A percentile compares a stretch with the other conserved stretches of the same genome.
phyloP scores from a whole-genome alignment of 176 grass and related monocot species.

The Eleusine coracana region DNA sequence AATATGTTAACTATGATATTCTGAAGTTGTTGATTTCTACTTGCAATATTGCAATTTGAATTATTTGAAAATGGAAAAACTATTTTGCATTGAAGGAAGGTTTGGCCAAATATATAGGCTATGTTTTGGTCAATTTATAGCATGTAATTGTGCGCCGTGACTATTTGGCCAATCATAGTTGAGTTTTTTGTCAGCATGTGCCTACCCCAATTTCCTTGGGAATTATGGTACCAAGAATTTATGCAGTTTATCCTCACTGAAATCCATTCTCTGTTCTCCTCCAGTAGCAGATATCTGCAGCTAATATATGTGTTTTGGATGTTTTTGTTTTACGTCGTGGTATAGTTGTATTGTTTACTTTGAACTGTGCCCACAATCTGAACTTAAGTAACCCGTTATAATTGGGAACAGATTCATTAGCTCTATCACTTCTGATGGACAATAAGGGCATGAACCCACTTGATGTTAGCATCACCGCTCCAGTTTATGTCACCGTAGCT shows the following conservation, averaged over 20 bases:
- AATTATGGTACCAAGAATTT: neutral
- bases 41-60: neutral
- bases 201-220: neutral
- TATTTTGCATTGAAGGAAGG: neutral
- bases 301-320: neutral
- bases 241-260: slow-evolving; percentile 8
- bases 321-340: slow-evolving; percentile 1
- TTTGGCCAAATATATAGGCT: neutral
- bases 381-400: slow-evolving; percentile 18
- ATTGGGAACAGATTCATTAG: slow-evolving; percentile 70
- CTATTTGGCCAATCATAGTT: neutral
- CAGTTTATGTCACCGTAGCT: slow-evolving; percentile 63
- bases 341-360: slow-evolving; percentile 1
- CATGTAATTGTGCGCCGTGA: neutral
- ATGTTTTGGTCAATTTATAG: neutral
- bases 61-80: neutral
- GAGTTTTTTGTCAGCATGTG: neutral
- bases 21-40: slow-evolving; percentile 3
- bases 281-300: neutral
- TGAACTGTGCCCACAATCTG: neutral
- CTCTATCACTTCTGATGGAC: slow-evolving; percentile 83
- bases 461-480: slow-evolving; percentile 66
- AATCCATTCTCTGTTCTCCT: neutral
- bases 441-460: slow-evolving; percentile 64
- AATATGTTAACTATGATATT: neutral